Evolutionary conservation across 441 rosid genomes (phyloP), one percentile per base, ranked within the genome.

Genomic region (Gossypium schwendimanii): DNA sequence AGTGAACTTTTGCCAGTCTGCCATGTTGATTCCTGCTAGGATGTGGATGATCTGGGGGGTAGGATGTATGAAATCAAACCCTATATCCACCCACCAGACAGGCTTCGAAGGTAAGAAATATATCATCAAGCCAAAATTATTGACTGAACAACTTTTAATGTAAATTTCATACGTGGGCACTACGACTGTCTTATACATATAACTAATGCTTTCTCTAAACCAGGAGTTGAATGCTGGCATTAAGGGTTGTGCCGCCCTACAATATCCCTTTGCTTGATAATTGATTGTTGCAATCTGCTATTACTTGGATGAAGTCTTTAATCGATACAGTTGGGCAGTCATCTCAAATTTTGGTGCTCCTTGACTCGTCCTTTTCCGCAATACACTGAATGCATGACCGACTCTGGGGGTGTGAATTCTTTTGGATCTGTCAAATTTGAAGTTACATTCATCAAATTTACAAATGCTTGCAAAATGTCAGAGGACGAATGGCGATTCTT

Each of bases 91-190:
- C 77, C 73, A 50, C 80, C 81, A 47, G 76, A 63, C 76, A 44
- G 74, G 69, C 76, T 52, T 71, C 69, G 2, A 72, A 74, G 86
- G 87, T 80, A 73, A 69, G 70, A 50, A 65, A 55, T 58, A 9
- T 2, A 15, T 55, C 4, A 41, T 10, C 15, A 23, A 6, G 23
- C 18, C 47, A 4, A 17, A 41, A 6, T 10, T 12, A 2, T 50
- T 23, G 24, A 49, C 31, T 6, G 11, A 36, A 44, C 17, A 36
- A 17, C 26, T 61, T 72, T 17, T 49, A 47, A 47, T 49, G 17
- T 47, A 20, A 57, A 31, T 26, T 24, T 28, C n/a, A 60, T 63
- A 7, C 39, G 0, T 1, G 59, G n/a, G 69, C 9, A 33, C 26
- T 64, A 20, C 47, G 55, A 10, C 26, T 65, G 73, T 44, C 76